Base-by-base conservation (phyloP, 352 stramenopile species). In the Peronosclerospora sorghi region DNA sequence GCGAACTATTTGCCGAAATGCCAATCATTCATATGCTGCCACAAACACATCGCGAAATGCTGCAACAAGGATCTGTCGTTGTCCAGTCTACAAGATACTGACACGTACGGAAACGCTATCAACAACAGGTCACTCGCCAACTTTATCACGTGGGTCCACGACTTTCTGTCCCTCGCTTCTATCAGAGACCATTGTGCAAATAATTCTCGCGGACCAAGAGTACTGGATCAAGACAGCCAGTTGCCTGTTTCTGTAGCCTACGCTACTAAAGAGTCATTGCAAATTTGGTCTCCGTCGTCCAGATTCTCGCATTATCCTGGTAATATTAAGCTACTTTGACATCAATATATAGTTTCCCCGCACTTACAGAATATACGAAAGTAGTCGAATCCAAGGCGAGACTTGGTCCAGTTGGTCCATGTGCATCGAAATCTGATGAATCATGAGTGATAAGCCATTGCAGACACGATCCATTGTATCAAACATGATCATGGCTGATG, bases 151-250 rank as follows among this genome's bases (percentile, higher is more conserved):
- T 98, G 93, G 94, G 40, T 49, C 46, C 35, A 91, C 60, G 30
- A 82, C 76, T 66, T 87, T 65, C 61, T 79, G 86, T 28, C 93
- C 86, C 38, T 86, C 70, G 35, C 71, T 96, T 23, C 85, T 96
- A 20, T 96, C 86, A 0, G 87, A 96, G 61, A 96, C 87, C 29
- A 96, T 96, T 51, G 57, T 88, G 8, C 81, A 88, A 36, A 93
- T 92, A 47, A 71, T 87, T 7, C 85, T 92, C 36, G 78, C 78
- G 0, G 92, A 98, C 56, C 83, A 96, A 56, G 83, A 95, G 51
- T 91, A 94, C 50, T 97, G 88, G 85, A 97, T 97, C 54, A 96
- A 96, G 41, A 94, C 86, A 6, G 94, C 94, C n/a, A 24, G 94
- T 98, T 0, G 94, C 91, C 15, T 89, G 79, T 48, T 98, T 98